These are phyloP conservation scores for Trametes cingulata DNA, from an alignment of 768 basidiomycete species.

Conservation along the genomic window DNA sequence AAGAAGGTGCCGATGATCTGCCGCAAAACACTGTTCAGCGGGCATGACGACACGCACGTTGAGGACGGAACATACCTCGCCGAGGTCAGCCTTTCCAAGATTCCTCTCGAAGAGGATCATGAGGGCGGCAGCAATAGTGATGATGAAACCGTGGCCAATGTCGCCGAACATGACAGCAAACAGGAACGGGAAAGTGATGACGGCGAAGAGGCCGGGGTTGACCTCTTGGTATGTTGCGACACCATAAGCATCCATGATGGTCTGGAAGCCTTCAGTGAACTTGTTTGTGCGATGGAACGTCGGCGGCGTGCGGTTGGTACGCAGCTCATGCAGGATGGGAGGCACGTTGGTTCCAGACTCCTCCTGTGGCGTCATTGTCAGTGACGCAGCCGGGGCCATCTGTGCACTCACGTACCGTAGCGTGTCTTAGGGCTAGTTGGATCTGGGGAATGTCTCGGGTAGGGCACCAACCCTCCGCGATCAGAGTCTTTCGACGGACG, in stretches of 20 bases:
- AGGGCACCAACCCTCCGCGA: constrained; percentile 98
- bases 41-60: neutral
- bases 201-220: constrained; percentile 92
- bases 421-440: constrained; percentile 84
- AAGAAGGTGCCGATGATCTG: constrained; percentile 89
- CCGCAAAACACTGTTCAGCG: neutral
- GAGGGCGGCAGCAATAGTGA: constrained; percentile 69
- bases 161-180: constrained; percentile 99
- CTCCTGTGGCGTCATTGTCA: constrained; percentile 47
- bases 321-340: constrained; percentile 88
- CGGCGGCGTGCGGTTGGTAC: constrained; percentile 88
- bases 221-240: constrained; percentile 94
- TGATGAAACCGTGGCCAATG: constrained; percentile 91
- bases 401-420: constrained; percentile 52
- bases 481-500: constrained; percentile 87
- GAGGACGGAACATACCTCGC: constrained; percentile 53
- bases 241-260: constrained; percentile 98
- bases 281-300: constrained; percentile 95
- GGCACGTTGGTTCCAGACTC: constrained; percentile 91
- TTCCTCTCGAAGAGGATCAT: constrained; percentile 90
- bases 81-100: constrained; percentile 70
- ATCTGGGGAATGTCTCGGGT: constrained; percentile 87
- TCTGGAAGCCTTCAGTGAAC: constrained; percentile 96
- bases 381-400: neutral
- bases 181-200: constrained; percentile 94